phyloP scores from a whole-genome alignment of 2,329 filamentous ascomycete species.

The Blastomyces percursus region DNA sequence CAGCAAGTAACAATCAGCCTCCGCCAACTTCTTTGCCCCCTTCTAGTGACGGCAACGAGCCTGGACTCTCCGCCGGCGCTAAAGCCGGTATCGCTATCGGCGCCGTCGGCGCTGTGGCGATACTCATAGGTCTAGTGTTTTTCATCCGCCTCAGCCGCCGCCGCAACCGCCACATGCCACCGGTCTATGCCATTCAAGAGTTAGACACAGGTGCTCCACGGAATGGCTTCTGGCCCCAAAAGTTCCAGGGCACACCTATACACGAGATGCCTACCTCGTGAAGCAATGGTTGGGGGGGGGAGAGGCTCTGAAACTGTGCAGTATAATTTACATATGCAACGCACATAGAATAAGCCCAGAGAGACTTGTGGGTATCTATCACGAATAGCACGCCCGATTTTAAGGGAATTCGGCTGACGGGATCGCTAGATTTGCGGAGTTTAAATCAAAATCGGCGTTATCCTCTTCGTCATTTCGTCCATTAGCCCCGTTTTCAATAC shows the following conservation, averaged over 20 bases:
- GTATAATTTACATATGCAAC: not conserved
- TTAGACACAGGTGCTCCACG: not conserved
- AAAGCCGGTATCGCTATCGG: not conserved
- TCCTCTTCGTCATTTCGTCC: too few species aligned
- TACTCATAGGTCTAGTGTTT: not conserved
- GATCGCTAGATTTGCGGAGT: too few species aligned
- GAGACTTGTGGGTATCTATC: not conserved
- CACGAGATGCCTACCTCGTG: not conserved
- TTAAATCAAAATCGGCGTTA: too few species aligned
- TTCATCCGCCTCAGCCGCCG: not conserved
- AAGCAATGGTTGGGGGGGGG: not conserved
- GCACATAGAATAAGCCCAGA: not conserved
- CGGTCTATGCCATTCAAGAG: not conserved
- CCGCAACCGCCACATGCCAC: not conserved
- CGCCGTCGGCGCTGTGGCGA: not conserved
- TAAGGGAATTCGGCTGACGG: not conserved
- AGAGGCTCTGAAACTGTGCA: not conserved
- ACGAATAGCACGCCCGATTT: not conserved
- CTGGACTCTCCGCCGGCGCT: not conserved
- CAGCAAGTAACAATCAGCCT: not conserved
- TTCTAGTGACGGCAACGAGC: not conserved
- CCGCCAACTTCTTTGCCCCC: not conserved
- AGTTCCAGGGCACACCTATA: not conserved
- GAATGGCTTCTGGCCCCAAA: not conserved
- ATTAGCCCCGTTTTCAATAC: too few species aligned